A percentile compares a stretch with the other conserved stretches of the same genome.
These are phyloP conservation scores for Gillenia trifoliata DNA, from an alignment of 306 rosid species.

Conservation along the genomic window DNA sequence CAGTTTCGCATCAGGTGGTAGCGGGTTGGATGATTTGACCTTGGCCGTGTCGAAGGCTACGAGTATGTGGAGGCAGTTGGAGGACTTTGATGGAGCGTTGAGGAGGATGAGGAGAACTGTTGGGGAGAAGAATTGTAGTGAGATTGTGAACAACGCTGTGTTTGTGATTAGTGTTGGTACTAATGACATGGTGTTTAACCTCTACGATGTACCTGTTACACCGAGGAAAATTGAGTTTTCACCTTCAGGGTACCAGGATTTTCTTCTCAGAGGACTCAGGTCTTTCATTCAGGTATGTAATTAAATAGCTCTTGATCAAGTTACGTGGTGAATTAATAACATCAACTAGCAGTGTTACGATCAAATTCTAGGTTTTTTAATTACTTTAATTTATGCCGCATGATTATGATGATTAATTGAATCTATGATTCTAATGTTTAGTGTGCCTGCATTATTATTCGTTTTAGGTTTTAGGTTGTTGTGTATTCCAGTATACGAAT, in stretches of 20 bases:
- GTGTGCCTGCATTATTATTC: too few species aligned
- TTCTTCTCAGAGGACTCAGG: constrained; percentile 25
- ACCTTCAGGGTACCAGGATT: constrained; percentile 23
- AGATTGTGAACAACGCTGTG: constrained; percentile 28
- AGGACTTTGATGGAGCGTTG: constrained; percentile 28
- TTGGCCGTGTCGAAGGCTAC: background rate
- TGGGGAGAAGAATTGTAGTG: constrained; percentile 19
- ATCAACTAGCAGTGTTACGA: too few species aligned
- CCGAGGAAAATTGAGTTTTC: background rate
- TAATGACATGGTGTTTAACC: constrained; percentile 37
- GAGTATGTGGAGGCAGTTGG: constrained; percentile 21
- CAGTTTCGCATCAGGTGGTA: constrained; percentile 39
- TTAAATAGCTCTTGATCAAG: background rate
- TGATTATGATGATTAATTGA: background rate
- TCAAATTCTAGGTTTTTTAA: too few species aligned
- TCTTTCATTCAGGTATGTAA: constrained; percentile 30
- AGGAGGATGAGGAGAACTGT: constrained; percentile 8
- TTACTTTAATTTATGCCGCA: background rate
- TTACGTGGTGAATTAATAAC: background rate
- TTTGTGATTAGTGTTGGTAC: constrained; percentile 41
- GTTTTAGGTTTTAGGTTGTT: too few species aligned
- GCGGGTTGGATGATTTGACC: constrained; percentile 30
- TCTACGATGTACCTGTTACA: background rate
- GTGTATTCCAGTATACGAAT: too few species aligned
- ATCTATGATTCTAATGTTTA: too few species aligned